Evolutionary conservation across 225 moss, liverwort and hornwort genomes (phyloP), one percentile per base, ranked within the genome.

Genomic region (Bryum argenteum): DNA sequence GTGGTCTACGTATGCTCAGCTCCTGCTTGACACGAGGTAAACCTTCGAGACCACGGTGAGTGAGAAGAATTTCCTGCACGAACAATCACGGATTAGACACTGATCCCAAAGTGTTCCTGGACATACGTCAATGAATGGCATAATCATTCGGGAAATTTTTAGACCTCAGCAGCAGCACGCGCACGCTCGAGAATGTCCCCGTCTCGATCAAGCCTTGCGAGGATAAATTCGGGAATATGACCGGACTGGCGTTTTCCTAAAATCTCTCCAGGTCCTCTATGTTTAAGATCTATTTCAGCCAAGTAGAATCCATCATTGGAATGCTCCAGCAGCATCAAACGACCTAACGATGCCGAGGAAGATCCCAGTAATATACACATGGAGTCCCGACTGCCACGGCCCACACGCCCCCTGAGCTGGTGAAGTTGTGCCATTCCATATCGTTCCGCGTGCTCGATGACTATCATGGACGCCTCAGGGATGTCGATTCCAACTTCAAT

Each of bases 391-490:
- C 69, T 88, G 38, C 98, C 92, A 67, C 98, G 92, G 39, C 98
- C 98, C 10, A 98, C 98, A 24, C 98, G 94, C 60, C 98, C 98
- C 64, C 98, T 79, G 54, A 98, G 80, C 80, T 98, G 98, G 83
- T 98, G 98, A 75, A 98, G 89, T 58, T 98, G 98, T 23, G 98
- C 98, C 98, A 98, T 91, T 60, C 98, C 98, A 52, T 98, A 94
- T 47, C 98, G 83, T 67, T 98, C 98, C 16, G 98, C 94, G 73
- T 98, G 91, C 83, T 98, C 98, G 67, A 98, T 81, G 37, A 98
- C 90, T 54, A 98, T 98, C 94, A 98, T 94, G 47, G 98, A 92
- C 53, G 98, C 98, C 78, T 98, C 98, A 0, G 98, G 92, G 38
- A 98, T 98, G 54, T 98, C 98, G 57, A 98, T 98, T 19, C 98